A percentile compares a stretch with the other conserved stretches of the same genome.
Conservation (phyloP, 768 basidiomycete genomes). For the Termitomyces sp. region DNA sequence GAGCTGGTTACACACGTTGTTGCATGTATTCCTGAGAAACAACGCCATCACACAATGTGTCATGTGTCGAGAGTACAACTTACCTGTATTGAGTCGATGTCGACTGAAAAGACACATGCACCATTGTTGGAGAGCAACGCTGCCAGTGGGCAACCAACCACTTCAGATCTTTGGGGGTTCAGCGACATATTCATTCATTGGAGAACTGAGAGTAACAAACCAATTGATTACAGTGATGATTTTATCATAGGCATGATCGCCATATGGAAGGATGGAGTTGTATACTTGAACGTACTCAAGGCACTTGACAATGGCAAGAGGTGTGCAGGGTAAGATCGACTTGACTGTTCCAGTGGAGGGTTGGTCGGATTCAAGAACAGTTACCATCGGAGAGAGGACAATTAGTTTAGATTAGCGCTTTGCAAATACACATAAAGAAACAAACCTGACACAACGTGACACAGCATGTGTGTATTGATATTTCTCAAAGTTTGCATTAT, state of each 20-base stretch:
- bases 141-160: slow-evolving; percentile 95
- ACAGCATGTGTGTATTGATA: too few species aligned
- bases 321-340: slow-evolving; percentile 96
- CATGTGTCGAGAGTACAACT: neutral
- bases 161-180: slow-evolving; percentile 70
- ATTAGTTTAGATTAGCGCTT: too few species aligned
- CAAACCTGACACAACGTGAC: too few species aligned
- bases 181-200: slow-evolving; percentile 1
- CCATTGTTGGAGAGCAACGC: slow-evolving; percentile 96
- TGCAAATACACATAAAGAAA: too few species aligned
- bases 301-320: slow-evolving; percentile 93
- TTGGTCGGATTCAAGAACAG: slow-evolving; percentile 45
- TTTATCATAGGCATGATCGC: slow-evolving; percentile 91
- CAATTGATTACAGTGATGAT: slow-evolving; percentile 94
- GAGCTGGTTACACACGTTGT: slow-evolving; percentile 49
- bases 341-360: slow-evolving; percentile 88
- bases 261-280: slow-evolving; percentile 88
- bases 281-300: slow-evolving; percentile 91
- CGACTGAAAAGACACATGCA: slow-evolving; percentile 90
- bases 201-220: slow-evolving; percentile 33
- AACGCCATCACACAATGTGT: neutral
- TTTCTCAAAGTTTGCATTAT: too few species aligned
- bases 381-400: slow-evolving; percentile 21
- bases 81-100: slow-evolving; percentile 91
- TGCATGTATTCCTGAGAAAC: slow-evolving; percentile 79